Percentiles rank a stretch among this genome's conserved stretches.
Evolutionary conservation across 257 asterid genomes (phyloP).

Genomic region (Nicotiana tomentosiformis): DNA sequence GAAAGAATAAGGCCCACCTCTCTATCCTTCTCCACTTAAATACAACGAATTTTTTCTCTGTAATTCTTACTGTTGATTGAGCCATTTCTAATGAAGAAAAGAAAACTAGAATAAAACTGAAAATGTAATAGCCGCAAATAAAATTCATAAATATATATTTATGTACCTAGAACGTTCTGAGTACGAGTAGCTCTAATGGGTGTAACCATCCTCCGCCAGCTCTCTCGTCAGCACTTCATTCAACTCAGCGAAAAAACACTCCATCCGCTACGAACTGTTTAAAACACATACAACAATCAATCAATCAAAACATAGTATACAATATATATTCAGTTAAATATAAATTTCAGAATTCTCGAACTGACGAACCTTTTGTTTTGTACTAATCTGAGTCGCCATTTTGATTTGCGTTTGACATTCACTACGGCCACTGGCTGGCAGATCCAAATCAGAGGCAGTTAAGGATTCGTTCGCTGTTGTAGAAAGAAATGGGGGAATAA

Average conservation of each 20-base stretch:
- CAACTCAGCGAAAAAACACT: conserved; percentile 44
- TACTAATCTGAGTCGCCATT: conserved; percentile 14
- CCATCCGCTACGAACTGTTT: conserved; percentile 49
- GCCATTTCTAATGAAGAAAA: too few relatives aligned
- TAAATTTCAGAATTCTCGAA: background rate
- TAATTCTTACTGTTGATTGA: too few relatives aligned
- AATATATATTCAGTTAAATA: background rate
- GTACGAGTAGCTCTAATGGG: too few relatives aligned
- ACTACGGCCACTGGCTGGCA: background rate
- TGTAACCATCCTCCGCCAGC: conserved; percentile 10
- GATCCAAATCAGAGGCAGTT: background rate
- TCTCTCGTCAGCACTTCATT: conserved; percentile 55
- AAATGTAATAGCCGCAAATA: too few relatives aligned
- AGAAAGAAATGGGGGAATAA: too few relatives aligned
- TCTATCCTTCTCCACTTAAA: too few relatives aligned
- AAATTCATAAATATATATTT: background rate
- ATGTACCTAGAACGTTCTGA: conserved; percentile 28
- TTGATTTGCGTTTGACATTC: too few relatives aligned
- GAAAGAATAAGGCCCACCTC: too few relatives aligned
- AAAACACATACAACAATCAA: background rate
- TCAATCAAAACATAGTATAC: too few relatives aligned
- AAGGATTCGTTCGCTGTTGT: background rate
- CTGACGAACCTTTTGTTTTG: conserved; percentile 1
- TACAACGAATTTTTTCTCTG: too few relatives aligned
- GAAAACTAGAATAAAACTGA: background rate